Evolutionary conservation across 2,329 filamentous ascomycete species (phyloP).

Genomic region (Cercospora sojina): DNA sequence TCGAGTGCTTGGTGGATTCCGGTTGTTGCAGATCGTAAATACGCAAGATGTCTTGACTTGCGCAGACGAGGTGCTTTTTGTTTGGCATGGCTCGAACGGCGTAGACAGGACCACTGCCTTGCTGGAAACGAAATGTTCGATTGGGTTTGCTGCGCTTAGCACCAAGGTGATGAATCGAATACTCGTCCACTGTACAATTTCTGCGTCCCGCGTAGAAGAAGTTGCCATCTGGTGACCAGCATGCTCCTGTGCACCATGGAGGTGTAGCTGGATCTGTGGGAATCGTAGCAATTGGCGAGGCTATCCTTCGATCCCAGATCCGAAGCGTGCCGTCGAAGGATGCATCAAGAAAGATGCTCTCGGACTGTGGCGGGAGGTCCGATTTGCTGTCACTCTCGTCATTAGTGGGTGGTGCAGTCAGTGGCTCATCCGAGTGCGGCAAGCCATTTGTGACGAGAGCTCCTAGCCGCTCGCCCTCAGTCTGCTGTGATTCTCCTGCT

Average conservation of each 20-base stretch:
- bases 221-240: slow-evolving; percentile 95
- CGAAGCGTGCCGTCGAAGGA: slow-evolving; percentile 83
- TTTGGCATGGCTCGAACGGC: slow-evolving; percentile 90
- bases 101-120: slow-evolving; percentile 84
- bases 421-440: slow-evolving; percentile 51
- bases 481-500: neutral
- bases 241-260: slow-evolving; percentile 96
- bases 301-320: slow-evolving; percentile 86
- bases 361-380: slow-evolving; percentile 55
- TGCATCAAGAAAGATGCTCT: slow-evolving; percentile 83
- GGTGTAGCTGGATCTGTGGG: slow-evolving; percentile 71
- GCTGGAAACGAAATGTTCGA: slow-evolving; percentile 81
- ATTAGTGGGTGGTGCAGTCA: slow-evolving; percentile 39
- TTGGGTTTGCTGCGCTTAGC: slow-evolving; percentile 67
- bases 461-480: neutral
- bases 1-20: slow-evolving; percentile 64
- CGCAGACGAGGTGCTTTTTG: slow-evolving; percentile 85
- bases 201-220: slow-evolving; percentile 88
- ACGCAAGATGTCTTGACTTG: slow-evolving; percentile 87
- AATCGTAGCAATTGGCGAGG: slow-evolving; percentile 76
- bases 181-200: slow-evolving; percentile 94
- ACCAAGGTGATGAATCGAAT: slow-evolving; percentile 69
- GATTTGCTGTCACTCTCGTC: slow-evolving; percentile 30
- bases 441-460: slow-evolving; percentile 48
- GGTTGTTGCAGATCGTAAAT: slow-evolving; percentile 78